Evolutionary conservation across 176 grass and related monocot species (phyloP).

Genomic region (Cenchrus americanus): DNA sequence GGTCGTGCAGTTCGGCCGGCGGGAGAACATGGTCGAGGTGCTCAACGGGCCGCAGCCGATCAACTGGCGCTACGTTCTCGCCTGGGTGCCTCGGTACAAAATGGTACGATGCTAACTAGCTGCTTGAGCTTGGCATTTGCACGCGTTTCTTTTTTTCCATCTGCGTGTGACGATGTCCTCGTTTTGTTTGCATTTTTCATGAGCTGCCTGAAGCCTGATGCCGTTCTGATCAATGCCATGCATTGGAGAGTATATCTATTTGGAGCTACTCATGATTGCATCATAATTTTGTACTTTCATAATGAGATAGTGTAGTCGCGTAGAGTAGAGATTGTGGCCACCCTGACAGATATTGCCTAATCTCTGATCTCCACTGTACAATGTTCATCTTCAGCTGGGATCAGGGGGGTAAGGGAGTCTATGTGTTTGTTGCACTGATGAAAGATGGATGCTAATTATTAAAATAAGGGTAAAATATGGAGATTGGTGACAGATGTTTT

Average conservation of each 20-base stretch:
- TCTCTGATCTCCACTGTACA: neutral
- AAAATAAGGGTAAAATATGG: neutral
- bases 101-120: neutral
- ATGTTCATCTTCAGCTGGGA: conserved; percentile 6
- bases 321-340: too few species aligned
- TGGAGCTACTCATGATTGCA: neutral
- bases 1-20: neutral
- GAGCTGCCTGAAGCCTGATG: neutral
- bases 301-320: neutral
- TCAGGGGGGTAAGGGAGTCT: neutral
- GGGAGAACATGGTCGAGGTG: neutral
- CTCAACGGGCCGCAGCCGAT: neutral
- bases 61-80: conserved; percentile 5
- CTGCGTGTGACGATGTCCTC: too few species aligned
- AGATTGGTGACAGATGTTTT: neutral
- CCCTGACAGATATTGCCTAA: neutral
- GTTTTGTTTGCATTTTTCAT: neutral
- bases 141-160: neutral
- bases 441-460: neutral
- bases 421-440: neutral
- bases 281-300: neutral
- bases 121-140: neutral
- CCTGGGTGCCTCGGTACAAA: neutral
- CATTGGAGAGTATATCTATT: neutral
- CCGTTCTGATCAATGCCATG: neutral